phyloP scores from a whole-genome alignment of 2,329 filamentous ascomycete genomes.

The Fusarium mexicanum region DNA sequence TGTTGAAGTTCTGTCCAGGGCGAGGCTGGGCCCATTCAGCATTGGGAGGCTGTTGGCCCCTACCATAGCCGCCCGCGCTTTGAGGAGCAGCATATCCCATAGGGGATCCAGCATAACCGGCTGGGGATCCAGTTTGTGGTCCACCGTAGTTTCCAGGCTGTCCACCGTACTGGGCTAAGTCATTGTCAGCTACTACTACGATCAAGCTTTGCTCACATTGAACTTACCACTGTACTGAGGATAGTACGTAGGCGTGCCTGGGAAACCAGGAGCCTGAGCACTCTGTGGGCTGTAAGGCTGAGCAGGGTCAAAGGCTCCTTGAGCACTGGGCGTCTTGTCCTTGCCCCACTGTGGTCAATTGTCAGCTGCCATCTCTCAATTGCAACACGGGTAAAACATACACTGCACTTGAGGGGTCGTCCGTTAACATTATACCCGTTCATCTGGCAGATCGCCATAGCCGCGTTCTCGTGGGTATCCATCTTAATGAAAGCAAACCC shows the following conservation, averaged over 20 bases:
- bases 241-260: slow-evolving; percentile 87
- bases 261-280: slow-evolving; percentile 76
- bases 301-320: slow-evolving; percentile 79
- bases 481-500: slow-evolving; percentile 99
- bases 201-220: not conserved
- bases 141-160: slow-evolving; percentile 75
- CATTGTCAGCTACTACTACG: slow-evolving; percentile 40
- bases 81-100: slow-evolving; percentile 77
- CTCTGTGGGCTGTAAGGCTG: slow-evolving; percentile 77
- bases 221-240: slow-evolving; percentile 88
- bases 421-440: slow-evolving; percentile 99
- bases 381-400: slow-evolving; percentile 64
- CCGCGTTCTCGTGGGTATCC: slow-evolving; percentile 97
- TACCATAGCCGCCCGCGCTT: slow-evolving; percentile 86
- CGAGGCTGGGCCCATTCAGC: slow-evolving; percentile 64
- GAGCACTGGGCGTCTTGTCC: slow-evolving; percentile 86
- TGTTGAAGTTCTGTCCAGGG: slow-evolving; percentile 65
- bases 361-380: slow-evolving; percentile 16
- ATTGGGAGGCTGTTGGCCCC: slow-evolving; percentile 71
- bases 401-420: slow-evolving; percentile 96
- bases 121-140: slow-evolving; percentile 69
- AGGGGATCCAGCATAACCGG: slow-evolving; percentile 71
- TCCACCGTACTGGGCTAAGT: slow-evolving; percentile 65
- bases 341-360: slow-evolving; percentile 84
- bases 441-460: slow-evolving; percentile 97